These are phyloP conservation scores for Rosellinia necatrix DNA, from an alignment of 2,329 filamentous ascomycete species.

Conservation along the genomic window DNA sequence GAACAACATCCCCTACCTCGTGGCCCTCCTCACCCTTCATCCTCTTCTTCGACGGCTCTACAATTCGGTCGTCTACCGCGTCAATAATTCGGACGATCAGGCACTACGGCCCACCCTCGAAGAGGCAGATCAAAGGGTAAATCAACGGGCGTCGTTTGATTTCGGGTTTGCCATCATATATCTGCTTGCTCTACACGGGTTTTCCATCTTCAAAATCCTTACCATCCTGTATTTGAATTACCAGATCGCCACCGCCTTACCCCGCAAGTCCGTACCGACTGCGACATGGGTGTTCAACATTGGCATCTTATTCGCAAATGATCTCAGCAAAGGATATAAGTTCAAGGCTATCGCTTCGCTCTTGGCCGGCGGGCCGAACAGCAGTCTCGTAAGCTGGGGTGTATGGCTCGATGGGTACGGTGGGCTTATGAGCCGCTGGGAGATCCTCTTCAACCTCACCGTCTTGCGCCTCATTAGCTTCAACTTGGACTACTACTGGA, in stretches of 20 bases:
- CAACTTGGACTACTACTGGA: constrained; percentile 98
- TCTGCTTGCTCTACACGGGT: constrained; percentile 78
- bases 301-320: constrained; percentile 83
- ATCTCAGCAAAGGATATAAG: constrained; percentile 77
- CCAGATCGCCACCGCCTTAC: constrained; percentile 72
- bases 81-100: constrained; percentile 37
- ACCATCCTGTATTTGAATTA: constrained; percentile 82
- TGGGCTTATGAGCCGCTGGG: constrained; percentile 88
- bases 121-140: constrained; percentile 61
- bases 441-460: constrained; percentile 97
- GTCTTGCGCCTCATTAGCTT: constrained; percentile 92
- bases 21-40: constrained; percentile 74
- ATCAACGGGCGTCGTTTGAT: constrained; percentile 81
- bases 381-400: constrained; percentile 63
- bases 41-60: constrained; percentile 77
- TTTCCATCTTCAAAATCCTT: constrained; percentile 83
- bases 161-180: constrained; percentile 80
- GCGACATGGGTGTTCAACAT: constrained; percentile 93
- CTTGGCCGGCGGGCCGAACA: constrained; percentile 46
- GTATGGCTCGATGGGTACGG: constrained; percentile 76
- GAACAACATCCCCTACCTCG: constrained; percentile 81
- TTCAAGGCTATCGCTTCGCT: constrained; percentile 66
- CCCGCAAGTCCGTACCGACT: constrained; percentile 70
- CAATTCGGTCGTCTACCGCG: constrained; percentile 58
- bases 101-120: constrained; percentile 42